Evolutionary conservation across 306 rosid genomes (phyloP).

Genomic region (Trichosanthes truncata): DNA sequence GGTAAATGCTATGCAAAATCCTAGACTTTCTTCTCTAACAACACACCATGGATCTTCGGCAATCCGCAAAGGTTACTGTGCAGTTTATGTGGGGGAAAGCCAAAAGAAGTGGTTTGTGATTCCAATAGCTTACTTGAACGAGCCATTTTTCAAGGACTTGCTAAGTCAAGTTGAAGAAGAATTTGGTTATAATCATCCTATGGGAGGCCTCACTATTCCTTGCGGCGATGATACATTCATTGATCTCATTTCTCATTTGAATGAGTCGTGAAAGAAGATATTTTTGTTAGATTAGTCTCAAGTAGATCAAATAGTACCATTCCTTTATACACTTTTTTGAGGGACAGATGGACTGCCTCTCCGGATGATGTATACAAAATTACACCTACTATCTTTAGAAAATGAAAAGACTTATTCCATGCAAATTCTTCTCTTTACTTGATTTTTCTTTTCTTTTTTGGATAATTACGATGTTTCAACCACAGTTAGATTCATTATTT

Average conservation of each 20-base stretch:
- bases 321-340: not conserved
- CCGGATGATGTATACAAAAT: slow-evolving; percentile 3
- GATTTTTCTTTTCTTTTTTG: not conserved
- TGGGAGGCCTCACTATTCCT: slow-evolving; percentile 10
- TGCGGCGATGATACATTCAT: slow-evolving; percentile 2
- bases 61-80: slow-evolving; percentile 8
- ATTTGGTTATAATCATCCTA: slow-evolving; percentile 9
- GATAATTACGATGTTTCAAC: not conserved
- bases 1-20: not conserved
- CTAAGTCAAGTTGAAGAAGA: slow-evolving; percentile 4
- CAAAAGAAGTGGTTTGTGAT: slow-evolving; percentile 4
- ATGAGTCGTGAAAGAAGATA: not conserved
- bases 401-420: not conserved
- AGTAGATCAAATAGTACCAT: not conserved
- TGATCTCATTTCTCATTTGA: slow-evolving; percentile 7
- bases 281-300: not conserved
- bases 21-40: slow-evolving; percentile 9
- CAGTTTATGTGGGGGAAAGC: slow-evolving; percentile 4
- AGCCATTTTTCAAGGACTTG: slow-evolving; percentile 8
- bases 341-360: not conserved
- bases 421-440: not conserved
- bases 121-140: slow-evolving; percentile 6
- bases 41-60: not conserved
- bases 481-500: not conserved
- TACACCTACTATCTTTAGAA: not conserved